Evolutionary conservation across 2,329 filamentous ascomycete species (phyloP).

Genomic region (Botryosphaeria agaves): DNA sequence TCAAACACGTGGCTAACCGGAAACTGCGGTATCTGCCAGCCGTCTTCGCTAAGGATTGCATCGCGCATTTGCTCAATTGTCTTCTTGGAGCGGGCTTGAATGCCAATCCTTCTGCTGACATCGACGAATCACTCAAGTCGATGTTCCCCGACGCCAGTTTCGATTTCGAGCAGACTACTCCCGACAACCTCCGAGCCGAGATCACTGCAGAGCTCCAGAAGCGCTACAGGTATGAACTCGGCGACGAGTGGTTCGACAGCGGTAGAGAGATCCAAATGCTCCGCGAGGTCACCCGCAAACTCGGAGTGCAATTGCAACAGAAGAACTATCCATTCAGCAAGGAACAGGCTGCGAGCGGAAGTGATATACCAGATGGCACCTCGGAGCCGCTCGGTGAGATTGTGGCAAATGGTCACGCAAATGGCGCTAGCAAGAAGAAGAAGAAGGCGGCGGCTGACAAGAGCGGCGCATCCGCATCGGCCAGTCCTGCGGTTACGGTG

Average conservation of each 20-base stretch:
- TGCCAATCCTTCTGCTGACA: slow-evolving; percentile 56
- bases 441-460: slow-evolving; percentile 38
- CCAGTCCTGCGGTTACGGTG: slow-evolving; percentile 25
- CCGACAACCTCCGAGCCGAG: slow-evolving; percentile 49
- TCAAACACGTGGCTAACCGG: slow-evolving; percentile 77
- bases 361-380: background rate
- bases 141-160: slow-evolving; percentile 74
- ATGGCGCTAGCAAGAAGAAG: slow-evolving; percentile 30
- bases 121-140: slow-evolving; percentile 54
- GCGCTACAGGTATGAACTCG: slow-evolving; percentile 62
- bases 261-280: slow-evolving; percentile 69
- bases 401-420: slow-evolving; percentile 18
- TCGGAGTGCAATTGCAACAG: slow-evolving; percentile 73
- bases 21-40: slow-evolving; percentile 67
- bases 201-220: slow-evolving; percentile 54
- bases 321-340: slow-evolving; percentile 57
- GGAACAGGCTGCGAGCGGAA: slow-evolving; percentile 12
- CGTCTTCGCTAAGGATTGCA: slow-evolving; percentile 60
- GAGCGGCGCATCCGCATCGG: slow-evolving; percentile 27
- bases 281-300: slow-evolving; percentile 73
- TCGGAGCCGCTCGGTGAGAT: background rate
- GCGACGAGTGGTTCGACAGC: slow-evolving; percentile 46
- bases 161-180: slow-evolving; percentile 65
- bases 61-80: slow-evolving; percentile 86
- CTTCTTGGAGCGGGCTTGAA: slow-evolving; percentile 66